A percentile compares a stretch with the other conserved stretches of the same genome.
These are phyloP conservation scores for Aureobasidium leucospermi DNA, from an alignment of 2,329 filamentous ascomycete genomes.

Conservation along the genomic window DNA sequence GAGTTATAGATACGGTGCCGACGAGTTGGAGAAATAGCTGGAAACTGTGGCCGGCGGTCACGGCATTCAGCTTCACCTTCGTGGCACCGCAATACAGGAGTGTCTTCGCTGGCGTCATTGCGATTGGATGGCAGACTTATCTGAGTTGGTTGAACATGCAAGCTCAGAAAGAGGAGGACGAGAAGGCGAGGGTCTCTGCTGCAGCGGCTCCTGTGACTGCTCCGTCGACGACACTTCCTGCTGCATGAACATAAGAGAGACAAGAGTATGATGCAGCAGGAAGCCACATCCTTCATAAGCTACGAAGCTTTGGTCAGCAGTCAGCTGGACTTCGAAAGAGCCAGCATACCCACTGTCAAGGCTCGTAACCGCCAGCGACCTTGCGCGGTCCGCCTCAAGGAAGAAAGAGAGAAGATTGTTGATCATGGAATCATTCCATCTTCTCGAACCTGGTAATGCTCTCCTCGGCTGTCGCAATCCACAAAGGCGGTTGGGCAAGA, in stretches of 20 bases:
- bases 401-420: too few species aligned
- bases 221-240: not conserved
- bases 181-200: not conserved
- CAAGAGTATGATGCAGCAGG: too few species aligned
- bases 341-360: too few species aligned
- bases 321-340: too few species aligned
- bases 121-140: slow-evolving; percentile 91
- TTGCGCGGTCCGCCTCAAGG: too few species aligned
- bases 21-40: slow-evolving; percentile 68
- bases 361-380: too few species aligned
- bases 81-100: slow-evolving; percentile 71
- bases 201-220: not conserved
- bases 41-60: slow-evolving; percentile 84
- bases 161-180: slow-evolving; percentile 54
- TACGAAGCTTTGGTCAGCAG: too few species aligned
- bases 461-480: too few species aligned
- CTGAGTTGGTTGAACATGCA: slow-evolving; percentile 69
- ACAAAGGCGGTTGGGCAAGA: too few species aligned
- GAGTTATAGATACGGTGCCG: slow-evolving; percentile 69
- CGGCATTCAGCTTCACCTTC: slow-evolving; percentile 80
- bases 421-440: too few species aligned
- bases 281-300: too few species aligned
- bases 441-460: too few species aligned
- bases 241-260: slow-evolving; percentile 3
- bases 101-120: slow-evolving; percentile 67